Percentiles rank a stretch among this genome's conserved stretches.
These are phyloP conservation scores for Multifurca ochricompacta DNA, from an alignment of 768 basidiomycete species.

Conservation along the genomic window DNA sequence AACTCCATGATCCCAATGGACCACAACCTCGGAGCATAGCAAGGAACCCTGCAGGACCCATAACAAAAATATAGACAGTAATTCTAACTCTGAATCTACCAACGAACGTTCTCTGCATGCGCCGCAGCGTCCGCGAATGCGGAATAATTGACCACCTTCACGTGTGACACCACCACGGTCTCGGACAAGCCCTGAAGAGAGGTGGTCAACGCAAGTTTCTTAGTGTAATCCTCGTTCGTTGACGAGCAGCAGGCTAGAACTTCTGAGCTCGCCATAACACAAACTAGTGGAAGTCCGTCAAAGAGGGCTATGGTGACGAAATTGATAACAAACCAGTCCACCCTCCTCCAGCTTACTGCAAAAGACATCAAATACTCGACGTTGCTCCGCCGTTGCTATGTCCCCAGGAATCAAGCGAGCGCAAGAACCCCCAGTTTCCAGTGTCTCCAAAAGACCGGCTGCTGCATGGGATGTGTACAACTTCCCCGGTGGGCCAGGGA, in stretches of 20 bases:
- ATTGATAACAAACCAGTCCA: conserved; percentile 9
- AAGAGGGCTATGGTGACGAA: not conserved
- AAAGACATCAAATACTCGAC: conserved; percentile 8
- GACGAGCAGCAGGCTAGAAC: conserved; percentile 19
- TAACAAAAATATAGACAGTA: not conserved
- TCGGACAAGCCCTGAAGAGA: conserved; percentile 9
- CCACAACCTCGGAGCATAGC: too few relatives aligned
- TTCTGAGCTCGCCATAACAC: conserved; percentile 17
- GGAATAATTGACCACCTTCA: conserved; percentile 14
- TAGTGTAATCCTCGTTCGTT: conserved; percentile 12
- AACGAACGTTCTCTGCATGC: conserved; percentile 35
- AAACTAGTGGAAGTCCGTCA: conserved; percentile 9
- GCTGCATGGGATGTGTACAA: conserved; percentile 20
- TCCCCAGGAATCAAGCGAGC: conserved; percentile 17
- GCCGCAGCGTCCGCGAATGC: conserved; percentile 21
- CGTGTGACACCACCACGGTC: conserved; percentile 21
- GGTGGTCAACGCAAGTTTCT: conserved; percentile 12
- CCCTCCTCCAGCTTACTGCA: conserved; percentile 15
- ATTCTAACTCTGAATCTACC: conserved; percentile 24
- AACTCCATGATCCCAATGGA: too few relatives aligned
- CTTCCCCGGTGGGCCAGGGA: conserved; percentile 21
- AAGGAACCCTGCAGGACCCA: too few relatives aligned
- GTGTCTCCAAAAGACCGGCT: conserved; percentile 13
- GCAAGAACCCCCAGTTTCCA: conserved; percentile 20
- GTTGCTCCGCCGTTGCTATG: conserved; percentile 8